Conservation (phyloP, 164 flowering plant genomes). For the Nelumbo lutea region DNA sequence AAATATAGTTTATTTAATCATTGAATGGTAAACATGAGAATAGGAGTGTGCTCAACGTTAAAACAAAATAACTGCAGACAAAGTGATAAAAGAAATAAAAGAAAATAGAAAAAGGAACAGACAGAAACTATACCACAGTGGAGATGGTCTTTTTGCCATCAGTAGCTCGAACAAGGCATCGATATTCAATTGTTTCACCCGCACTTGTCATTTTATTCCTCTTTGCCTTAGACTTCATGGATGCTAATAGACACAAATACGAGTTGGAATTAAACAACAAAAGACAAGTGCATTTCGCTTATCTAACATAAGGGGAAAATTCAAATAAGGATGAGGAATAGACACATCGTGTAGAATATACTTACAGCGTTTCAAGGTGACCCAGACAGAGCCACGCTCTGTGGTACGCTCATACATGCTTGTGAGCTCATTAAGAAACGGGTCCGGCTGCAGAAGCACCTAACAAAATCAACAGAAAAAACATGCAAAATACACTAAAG, state of each 20-base stretch:
- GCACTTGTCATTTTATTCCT: slow-evolving; percentile 54
- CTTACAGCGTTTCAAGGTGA: slow-evolving; percentile 73
- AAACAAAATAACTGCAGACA: no score
- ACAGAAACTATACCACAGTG: slow-evolving; percentile 45
- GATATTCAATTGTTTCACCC: slow-evolving; percentile 55
- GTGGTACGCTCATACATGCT: slow-evolving; percentile 71
- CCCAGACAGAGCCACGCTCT: slow-evolving; percentile 83
- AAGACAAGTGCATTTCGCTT: neutral
- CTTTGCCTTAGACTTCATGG: slow-evolving; percentile 57
- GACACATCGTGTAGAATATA: neutral
- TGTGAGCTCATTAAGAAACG: slow-evolving; percentile 80
- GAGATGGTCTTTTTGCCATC: slow-evolving; percentile 78
- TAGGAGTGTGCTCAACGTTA: no score
- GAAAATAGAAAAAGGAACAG: neutral
- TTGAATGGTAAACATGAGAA: no score
- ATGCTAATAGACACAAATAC: slow-evolving; percentile 37
- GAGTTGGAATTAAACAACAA: neutral
- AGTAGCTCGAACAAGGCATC: slow-evolving; percentile 78
- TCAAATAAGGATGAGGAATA: neutral
- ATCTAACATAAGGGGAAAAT: neutral
- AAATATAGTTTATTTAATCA: no score
- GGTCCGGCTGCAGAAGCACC: slow-evolving; percentile 73
- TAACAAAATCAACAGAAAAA: slow-evolving; percentile 2
- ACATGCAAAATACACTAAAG: neutral
- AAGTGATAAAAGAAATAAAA: neutral